Evolutionary conservation across 805 yeast species (phyloP).

Genomic region (Candida dendrica): DNA sequence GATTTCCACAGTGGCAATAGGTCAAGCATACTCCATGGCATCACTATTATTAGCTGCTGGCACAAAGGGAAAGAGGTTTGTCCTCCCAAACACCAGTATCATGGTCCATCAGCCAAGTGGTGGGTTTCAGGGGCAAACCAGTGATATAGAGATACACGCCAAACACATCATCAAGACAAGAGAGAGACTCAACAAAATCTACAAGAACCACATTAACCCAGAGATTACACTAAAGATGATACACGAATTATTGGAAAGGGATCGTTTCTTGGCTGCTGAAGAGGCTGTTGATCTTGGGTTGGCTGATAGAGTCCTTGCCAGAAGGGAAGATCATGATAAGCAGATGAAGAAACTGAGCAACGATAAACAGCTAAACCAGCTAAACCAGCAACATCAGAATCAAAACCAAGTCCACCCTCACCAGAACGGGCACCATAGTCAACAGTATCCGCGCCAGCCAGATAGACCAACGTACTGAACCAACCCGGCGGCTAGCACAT

Average conservation of each 20-base stretch:
- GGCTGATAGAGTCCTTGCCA: conserved; percentile 22
- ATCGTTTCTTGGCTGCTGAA: conserved; percentile 18
- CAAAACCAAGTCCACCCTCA: too few species aligned
- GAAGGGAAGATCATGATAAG: conserved; percentile 5
- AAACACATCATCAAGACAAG: conserved; percentile 24
- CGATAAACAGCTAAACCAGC: background rate
- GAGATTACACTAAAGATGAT: conserved; percentile 11
- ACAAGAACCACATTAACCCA: conserved; percentile 19
- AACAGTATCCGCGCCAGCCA: too few species aligned
- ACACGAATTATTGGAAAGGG: conserved; percentile 16
- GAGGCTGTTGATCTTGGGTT: conserved; percentile 26
- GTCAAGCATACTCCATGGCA: conserved; percentile 28
- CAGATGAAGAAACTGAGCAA: background rate
- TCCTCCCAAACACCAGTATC: conserved; percentile 24
- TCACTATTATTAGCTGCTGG: conserved; percentile 24
- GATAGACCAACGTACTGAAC: background rate
- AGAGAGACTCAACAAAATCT: conserved; percentile 20
- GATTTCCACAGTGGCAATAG: conserved; percentile 27
- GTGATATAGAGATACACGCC: conserved; percentile 28
- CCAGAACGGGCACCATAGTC: too few species aligned
- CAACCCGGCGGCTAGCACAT: background rate
- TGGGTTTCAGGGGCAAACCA: conserved; percentile 24
- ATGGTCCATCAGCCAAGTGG: conserved; percentile 29
- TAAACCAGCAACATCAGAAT: background rate
- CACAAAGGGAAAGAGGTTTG: conserved; percentile 20